Percentiles rank a stretch among this genome's conserved stretches.
Conservation (phyloP, 2,329 filamentous ascomycete species). For the Aspergillus pseudonomiae region DNA sequence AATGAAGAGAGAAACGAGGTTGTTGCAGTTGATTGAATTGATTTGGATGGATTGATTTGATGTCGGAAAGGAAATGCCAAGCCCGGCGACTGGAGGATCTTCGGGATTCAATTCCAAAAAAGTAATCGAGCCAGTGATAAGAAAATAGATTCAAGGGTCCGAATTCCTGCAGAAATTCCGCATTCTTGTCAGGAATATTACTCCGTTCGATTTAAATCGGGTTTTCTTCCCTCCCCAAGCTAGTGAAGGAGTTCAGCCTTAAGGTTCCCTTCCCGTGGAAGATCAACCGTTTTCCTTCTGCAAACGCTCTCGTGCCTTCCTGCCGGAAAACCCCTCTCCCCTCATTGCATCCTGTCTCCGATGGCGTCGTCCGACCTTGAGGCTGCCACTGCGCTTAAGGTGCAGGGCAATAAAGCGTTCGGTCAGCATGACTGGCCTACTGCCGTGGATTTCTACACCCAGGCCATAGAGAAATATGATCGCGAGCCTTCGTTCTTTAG, state of each 20-base stretch:
- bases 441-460: conserved; percentile 80
- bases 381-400: conserved; percentile 82
- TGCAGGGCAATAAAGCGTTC: conserved; percentile 94
- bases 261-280: background rate
- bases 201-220: background rate
- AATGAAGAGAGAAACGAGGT: conserved; percentile 7
- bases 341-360: conserved; percentile 2
- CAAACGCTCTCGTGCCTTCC: conserved; percentile 17
- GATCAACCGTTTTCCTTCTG: background rate
- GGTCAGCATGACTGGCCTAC: conserved; percentile 80
- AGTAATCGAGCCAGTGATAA: conserved; percentile 9
- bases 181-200: background rate
- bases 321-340: conserved; percentile 25
- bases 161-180: background rate
- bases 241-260: background rate
- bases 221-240: background rate
- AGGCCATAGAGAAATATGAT: conserved; percentile 83
- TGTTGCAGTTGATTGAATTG: conserved; percentile 29
- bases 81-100: conserved; percentile 21
- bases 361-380: conserved; percentile 55
- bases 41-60: conserved; percentile 21
- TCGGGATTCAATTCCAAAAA: conserved; percentile 5
- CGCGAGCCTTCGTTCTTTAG: conserved; percentile 88
- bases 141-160: background rate
- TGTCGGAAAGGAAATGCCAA: conserved; percentile 31